Base-by-base conservation (phyloP, 129 eudicot species). In the Scalesia atractyloides region DNA sequence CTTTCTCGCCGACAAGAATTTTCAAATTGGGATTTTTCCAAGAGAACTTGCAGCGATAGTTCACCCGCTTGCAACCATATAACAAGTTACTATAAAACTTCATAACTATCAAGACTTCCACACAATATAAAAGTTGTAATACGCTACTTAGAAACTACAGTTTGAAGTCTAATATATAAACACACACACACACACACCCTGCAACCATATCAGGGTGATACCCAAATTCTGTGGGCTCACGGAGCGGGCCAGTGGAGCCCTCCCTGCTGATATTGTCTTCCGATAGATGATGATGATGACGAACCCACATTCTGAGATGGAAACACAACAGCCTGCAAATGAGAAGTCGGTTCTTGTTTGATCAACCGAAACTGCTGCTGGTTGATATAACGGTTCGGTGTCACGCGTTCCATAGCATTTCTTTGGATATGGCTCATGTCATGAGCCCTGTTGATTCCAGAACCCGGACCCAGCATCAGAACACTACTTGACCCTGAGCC, bases 271-370 rank as follows among this genome's bases (percentile, higher is more conserved):
- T 84, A 90, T 26, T 82, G 73, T 7, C 84, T 77, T 48, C 86
- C 91, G 69, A 77, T 52, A 34, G 89, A 83, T 12, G 96, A 15
- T 9, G 96, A 14, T 57, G 54, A 56, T 56, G 66, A 85, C 47
- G 94, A 89, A 41, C 89, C 84, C 65, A 76, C 83, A 64, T 82
- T 94, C 37, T 69, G 89, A 70, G 90, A 81, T 53, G 95, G 86
- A 17, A 79, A 81, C 76, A 78, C 58, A 39, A 88, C 91, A 68
- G 92, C 63, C 65, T 88, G 97, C 17, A 84, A 57, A 17, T 84
- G 86, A 0, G 84, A 84, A 10, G 81, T 59, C 10, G 86, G 73
- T 73, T 83, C 93, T 59, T 86, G 93, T 67, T 81, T 82, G 15
- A 52, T 73, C 15, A 70, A 47, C 34, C 67, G 81, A 36, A 54